phyloP scores from a whole-genome alignment of 164 flowering plant genomes.

The Magnolia kwangsiensis region DNA sequence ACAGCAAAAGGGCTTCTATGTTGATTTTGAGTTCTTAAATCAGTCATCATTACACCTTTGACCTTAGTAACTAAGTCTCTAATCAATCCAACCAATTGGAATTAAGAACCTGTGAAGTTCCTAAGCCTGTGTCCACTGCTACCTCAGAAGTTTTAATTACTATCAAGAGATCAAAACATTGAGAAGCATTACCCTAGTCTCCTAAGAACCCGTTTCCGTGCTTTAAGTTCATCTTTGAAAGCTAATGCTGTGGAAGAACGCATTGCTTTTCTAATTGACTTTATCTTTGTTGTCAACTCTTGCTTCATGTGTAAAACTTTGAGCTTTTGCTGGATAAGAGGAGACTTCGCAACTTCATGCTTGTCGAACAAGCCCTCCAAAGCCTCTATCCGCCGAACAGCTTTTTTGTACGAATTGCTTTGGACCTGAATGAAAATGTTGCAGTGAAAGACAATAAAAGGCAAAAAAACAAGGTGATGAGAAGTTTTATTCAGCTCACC shows the following conservation, averaged over 20 bases:
- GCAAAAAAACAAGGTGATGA: not conserved
- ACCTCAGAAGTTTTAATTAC: no score
- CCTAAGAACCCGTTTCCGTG: conserved; percentile 83
- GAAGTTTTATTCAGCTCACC: conserved; percentile 29
- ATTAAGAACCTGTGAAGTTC: not conserved
- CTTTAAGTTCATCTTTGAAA: conserved; percentile 95
- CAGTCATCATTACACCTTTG: no score
- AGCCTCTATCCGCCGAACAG: conserved; percentile 76
- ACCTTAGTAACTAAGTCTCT: no score
- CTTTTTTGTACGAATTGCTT: conserved; percentile 72
- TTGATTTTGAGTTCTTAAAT: no score
- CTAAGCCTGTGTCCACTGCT: no score
- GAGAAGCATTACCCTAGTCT: conserved; percentile 69
- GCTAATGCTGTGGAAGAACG: conserved; percentile 79
- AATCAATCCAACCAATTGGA: no score
- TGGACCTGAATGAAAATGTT: conserved; percentile 51
- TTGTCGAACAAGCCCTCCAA: conserved; percentile 75
- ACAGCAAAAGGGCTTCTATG: no score
- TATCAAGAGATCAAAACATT: not conserved
- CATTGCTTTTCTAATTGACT: conserved; percentile 61
- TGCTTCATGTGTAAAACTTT: conserved; percentile 70
- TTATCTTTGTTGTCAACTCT: conserved; percentile 73
- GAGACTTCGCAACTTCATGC: conserved; percentile 75
- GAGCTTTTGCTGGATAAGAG: conserved; percentile 81
- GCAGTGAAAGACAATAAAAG: not conserved